phyloP scores from a whole-genome alignment of 2,329 filamentous ascomycete species.

The Cyclaneusma minus region DNA sequence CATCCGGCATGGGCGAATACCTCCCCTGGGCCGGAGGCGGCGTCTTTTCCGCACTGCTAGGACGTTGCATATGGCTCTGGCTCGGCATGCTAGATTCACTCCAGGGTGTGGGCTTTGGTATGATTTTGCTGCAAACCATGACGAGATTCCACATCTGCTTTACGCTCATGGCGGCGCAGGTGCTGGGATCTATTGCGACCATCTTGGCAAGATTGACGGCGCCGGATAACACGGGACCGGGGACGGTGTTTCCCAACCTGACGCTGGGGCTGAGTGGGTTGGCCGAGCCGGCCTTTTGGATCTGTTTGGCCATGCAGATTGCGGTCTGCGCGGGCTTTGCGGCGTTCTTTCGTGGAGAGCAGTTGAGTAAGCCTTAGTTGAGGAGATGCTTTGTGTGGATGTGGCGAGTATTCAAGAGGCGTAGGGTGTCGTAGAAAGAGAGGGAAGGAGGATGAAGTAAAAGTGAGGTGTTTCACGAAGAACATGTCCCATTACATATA shows the following conservation, averaged over 20 bases:
- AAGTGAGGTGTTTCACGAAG: no score
- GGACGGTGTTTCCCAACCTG: conserved; percentile 45
- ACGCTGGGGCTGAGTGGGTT: conserved; percentile 29
- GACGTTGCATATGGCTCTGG: conserved; percentile 46
- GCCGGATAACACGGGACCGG: conserved; percentile 43
- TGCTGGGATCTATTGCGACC: conserved; percentile 44
- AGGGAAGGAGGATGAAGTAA: no score
- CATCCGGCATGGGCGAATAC: conserved; percentile 40
- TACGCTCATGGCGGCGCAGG: conserved; percentile 41
- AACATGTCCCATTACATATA: no score
- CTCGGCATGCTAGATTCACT: conserved; percentile 46
- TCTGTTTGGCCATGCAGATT: conserved; percentile 38
- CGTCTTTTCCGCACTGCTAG: conserved; percentile 35
- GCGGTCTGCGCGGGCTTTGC: conserved; percentile 39
- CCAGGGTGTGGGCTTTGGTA: conserved; percentile 49
- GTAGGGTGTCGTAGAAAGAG: no score
- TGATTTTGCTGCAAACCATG: conserved; percentile 48
- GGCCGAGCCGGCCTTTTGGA: conserved; percentile 41
- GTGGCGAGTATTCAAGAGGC: no score
- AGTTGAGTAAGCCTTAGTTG: conserved; percentile 31
- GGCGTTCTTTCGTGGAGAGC: conserved; percentile 38
- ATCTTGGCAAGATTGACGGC: conserved; percentile 43
- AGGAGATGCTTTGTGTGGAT: no score
- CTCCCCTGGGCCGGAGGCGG: conserved; percentile 44
- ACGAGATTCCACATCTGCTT: conserved; percentile 48